Conservation (phyloP, 805 yeast genomes). For the Blastobotrys muscicola region DNA sequence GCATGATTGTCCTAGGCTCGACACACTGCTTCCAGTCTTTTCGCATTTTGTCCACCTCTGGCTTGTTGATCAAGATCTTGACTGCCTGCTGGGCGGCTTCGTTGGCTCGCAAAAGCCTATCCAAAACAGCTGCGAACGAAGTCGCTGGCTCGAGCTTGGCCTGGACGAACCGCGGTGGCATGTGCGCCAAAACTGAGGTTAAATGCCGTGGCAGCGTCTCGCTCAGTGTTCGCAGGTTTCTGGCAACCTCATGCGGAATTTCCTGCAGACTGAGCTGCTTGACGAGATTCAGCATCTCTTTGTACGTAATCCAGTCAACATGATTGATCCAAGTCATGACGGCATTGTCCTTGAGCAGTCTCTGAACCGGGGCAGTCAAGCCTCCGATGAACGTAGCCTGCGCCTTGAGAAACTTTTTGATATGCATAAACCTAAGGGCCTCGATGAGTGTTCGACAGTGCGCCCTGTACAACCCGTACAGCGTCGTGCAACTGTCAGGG, state of each 20-base stretch:
- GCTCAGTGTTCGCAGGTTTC: constrained; percentile 46
- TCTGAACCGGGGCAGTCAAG: constrained; percentile 54
- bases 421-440: constrained; percentile 55
- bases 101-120: constrained; percentile 44
- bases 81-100: constrained; percentile 45
- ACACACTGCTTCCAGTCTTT: constrained; percentile 48
- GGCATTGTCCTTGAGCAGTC: constrained; percentile 42
- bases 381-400: constrained; percentile 45
- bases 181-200: constrained; percentile 16
- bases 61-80: constrained; percentile 34
- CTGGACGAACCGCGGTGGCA: constrained; percentile 43
- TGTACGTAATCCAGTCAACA: constrained; percentile 60
- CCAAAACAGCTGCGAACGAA: constrained; percentile 43
- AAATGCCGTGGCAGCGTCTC: constrained; percentile 36
- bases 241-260: constrained; percentile 47
- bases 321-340: constrained; percentile 53
- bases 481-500: constrained; percentile 49
- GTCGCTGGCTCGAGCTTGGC: constrained; percentile 47
- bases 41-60: constrained; percentile 42
- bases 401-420: constrained; percentile 48
- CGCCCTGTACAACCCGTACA: constrained; percentile 51
- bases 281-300: constrained; percentile 46
- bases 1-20: constrained; percentile 36
- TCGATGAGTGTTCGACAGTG: constrained; percentile 60
- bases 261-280: constrained; percentile 50